Evolutionary conservation across 352 stramenopile genomes (phyloP).

Genomic region (Phytophthora palmivora): DNA sequence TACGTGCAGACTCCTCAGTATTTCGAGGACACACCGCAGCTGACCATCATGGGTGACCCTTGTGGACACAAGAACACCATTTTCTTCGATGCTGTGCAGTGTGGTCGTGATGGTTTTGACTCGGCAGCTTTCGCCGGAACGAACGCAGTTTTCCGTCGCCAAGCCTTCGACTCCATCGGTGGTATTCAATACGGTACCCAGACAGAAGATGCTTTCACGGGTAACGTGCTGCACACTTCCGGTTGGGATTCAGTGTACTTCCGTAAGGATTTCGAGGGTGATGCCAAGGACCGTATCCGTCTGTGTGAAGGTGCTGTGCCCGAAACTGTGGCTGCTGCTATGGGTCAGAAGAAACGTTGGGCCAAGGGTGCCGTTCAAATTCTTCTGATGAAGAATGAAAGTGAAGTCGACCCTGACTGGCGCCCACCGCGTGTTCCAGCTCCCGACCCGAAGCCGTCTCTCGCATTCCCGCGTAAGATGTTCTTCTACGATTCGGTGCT

Average conservation of each 20-base stretch:
- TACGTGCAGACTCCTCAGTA: constrained; percentile 93
- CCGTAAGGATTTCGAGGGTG: constrained; percentile 91
- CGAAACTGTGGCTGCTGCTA: constrained; percentile 85
- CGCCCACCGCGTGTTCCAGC: constrained; percentile 81
- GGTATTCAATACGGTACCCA: constrained; percentile 91
- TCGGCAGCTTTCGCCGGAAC: constrained; percentile 90
- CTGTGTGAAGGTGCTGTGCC: constrained; percentile 85
- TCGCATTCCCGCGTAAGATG: constrained; percentile 88
- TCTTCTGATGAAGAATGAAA: constrained; percentile 91
- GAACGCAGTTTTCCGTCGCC: constrained; percentile 90
- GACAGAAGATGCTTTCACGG: constrained; percentile 91
- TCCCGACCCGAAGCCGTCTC: constrained; percentile 82
- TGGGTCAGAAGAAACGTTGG: constrained; percentile 91
- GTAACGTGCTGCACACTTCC: constrained; percentile 85
- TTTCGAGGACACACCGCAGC: constrained; percentile 87
- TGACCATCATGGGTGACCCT: constrained; percentile 87
- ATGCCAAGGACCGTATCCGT: constrained; percentile 86
- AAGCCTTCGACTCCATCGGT: constrained; percentile 90
- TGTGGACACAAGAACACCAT: constrained; percentile 92
- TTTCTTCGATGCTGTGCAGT: constrained; percentile 92
- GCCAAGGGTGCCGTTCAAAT: constrained; percentile 90
- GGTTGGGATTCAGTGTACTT: constrained; percentile 92
- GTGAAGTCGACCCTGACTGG: constrained; percentile 90
- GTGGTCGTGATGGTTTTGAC: constrained; percentile 88
- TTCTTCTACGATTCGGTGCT: constrained; percentile 92